Evolutionary conservation across 2,329 filamentous ascomycete species (phyloP).

Genomic region (Neofusicoccum kwambonambiense): DNA sequence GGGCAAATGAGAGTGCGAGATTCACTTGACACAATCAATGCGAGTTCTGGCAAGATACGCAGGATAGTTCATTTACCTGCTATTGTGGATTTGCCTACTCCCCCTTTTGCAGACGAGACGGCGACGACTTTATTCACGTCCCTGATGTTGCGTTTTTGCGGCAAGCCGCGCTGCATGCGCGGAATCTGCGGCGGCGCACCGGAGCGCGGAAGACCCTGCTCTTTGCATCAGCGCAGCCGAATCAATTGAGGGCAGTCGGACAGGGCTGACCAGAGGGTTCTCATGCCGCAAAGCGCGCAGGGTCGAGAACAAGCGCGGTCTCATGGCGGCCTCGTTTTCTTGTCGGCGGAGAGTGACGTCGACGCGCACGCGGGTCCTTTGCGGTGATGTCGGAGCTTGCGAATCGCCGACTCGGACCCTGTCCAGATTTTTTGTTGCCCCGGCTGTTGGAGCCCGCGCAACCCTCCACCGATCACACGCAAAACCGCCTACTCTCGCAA

Average conservation of each 20-base stretch:
- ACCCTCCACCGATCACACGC: constrained; percentile 19
- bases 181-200: constrained; percentile 65
- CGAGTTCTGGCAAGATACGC: background rate
- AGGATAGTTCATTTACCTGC: constrained; percentile 55
- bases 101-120: constrained; percentile 95
- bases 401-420: background rate
- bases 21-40: constrained; percentile 54
- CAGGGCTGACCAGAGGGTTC: constrained; percentile 70
- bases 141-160: constrained; percentile 74
- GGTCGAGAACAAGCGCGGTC: constrained; percentile 56
- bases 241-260: background rate
- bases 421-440: constrained; percentile 12
- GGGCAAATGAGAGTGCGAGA: constrained; percentile 80
- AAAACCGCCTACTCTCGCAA: constrained; percentile 28
- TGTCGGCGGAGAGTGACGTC: constrained; percentile 9
- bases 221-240: constrained; percentile 17
- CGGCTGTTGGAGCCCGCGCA: background rate
- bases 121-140: constrained; percentile 90
- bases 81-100: constrained; percentile 96
- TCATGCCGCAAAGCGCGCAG: constrained; percentile 64
- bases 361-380: background rate
- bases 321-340: constrained; percentile 28
- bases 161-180: constrained; percentile 76
- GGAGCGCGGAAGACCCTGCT: constrained; percentile 78
- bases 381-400: background rate